Base-by-base conservation (phyloP, 2,329 filamentous ascomycete genomes). In the Claviceps digitariae region DNA sequence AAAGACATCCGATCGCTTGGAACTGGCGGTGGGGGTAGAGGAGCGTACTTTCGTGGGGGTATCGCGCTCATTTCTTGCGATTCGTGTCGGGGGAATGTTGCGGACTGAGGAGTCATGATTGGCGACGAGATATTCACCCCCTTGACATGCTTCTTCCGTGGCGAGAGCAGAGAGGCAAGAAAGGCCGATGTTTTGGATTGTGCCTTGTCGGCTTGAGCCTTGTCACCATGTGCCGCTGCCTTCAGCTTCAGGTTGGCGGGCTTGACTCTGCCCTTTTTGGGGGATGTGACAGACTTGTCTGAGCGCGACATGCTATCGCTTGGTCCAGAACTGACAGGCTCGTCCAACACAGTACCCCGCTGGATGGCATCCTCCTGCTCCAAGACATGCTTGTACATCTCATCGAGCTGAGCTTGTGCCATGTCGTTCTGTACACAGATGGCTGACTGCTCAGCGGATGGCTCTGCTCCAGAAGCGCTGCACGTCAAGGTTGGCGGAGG, bases 331-430 rank as follows among this genome's bases (percentile, higher is more conserved):
- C 68, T 55, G 10, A 72, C 54, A 17, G 74, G 72, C 23, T 66
- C 53, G 23, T 76, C 72, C 46, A 79, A 70, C 20, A 67, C 67
- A 44, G 78, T 63, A 34, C 81, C 81, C 48, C 73, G 74, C 58
- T 76, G 72, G 66, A 83, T 84, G 51, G 80, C 80, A 54, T 78
- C 80, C 63, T 96, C 90, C 61, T 95, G 87, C 67, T 90, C 88
- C 83, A 95, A 86, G 58, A 95, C 90, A 60, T 90, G 86, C 57
- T 84, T 89, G 70, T 96, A 97, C 66, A 97, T 82, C 61, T 87
- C 82, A 67, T 95, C 90, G 68, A 96, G 82, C 66, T 95, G 87
- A 58, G 84, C 76, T 67, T 93, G 83, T 57, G 87, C 83, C 72
- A 84, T 84, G 63, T 78, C 76, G 65, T 79, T 81, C 68, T 95